Evolutionary conservation across 2,329 filamentous ascomycete genomes (phyloP).

Genomic region (Dactylellina parvicollis): DNA sequence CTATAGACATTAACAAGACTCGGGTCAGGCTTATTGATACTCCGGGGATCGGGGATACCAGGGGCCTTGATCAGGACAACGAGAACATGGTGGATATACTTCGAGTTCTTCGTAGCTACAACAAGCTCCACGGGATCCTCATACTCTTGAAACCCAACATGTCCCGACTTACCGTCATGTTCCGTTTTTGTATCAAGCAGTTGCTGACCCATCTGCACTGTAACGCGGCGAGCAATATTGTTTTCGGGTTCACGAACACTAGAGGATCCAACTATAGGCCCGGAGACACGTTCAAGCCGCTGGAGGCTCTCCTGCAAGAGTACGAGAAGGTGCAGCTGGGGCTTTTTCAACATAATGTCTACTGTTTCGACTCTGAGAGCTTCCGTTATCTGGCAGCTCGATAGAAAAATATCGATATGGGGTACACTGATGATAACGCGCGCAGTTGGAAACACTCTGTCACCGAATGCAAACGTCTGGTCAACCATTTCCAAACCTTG

Average conservation of each 20-base stretch:
- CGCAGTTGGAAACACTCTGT: slow-evolving; percentile 62
- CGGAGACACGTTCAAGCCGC: slow-evolving; percentile 62
- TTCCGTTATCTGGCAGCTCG: slow-evolving; percentile 63
- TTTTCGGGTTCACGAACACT: slow-evolving; percentile 64
- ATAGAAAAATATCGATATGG: slow-evolving; percentile 59
- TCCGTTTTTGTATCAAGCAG: slow-evolving; percentile 63
- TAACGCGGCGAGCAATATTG: slow-evolving; percentile 62
- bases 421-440: slow-evolving; percentile 59
- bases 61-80: slow-evolving; percentile 61
- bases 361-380: slow-evolving; percentile 64
- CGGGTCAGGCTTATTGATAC: slow-evolving; percentile 63
- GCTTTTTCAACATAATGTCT: slow-evolving; percentile 58
- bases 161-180: slow-evolving; percentile 61
- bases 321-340: slow-evolving; percentile 59
- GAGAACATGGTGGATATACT: slow-evolving; percentile 63
- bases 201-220: slow-evolving; percentile 62
- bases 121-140: slow-evolving; percentile 62
- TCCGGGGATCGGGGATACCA: slow-evolving; percentile 63
- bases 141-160: slow-evolving; percentile 63
- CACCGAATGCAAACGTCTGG: slow-evolving; percentile 59
- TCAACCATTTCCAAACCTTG: slow-evolving; percentile 59
- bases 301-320: slow-evolving; percentile 59
- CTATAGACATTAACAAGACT: slow-evolving; percentile 58
- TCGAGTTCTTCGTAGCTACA: slow-evolving; percentile 59
- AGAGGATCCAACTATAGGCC: slow-evolving; percentile 62